Conservation (phyloP, 176 grass and related monocot species). For the Musa acuminata region DNA sequence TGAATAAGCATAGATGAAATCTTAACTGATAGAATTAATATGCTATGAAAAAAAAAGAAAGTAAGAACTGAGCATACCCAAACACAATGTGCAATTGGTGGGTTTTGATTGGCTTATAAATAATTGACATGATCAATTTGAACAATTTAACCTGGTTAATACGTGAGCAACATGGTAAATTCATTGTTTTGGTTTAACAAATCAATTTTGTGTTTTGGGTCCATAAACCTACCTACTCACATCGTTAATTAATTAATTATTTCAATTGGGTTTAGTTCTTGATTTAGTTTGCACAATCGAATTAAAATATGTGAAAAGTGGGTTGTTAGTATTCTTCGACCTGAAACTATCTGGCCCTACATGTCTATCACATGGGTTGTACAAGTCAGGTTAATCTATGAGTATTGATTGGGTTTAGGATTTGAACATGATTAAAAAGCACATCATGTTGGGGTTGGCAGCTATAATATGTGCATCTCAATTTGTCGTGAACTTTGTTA, state of each 20-base stretch:
- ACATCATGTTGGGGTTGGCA: neutral
- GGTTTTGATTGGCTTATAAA: neutral
- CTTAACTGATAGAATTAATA: no score
- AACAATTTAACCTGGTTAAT: neutral
- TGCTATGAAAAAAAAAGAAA: neutral
- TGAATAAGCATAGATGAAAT: no score
- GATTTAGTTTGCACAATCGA: neutral
- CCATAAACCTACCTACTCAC: neutral
- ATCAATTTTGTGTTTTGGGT: neutral
- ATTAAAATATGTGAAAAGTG: neutral
- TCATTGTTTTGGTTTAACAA: neutral
- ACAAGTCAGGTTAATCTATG: neutral
- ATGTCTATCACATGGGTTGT: neutral
- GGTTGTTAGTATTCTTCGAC: neutral
- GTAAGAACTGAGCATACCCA: neutral
- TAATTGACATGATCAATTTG: neutral
- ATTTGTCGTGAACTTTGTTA: no score
- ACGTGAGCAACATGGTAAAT: no score
- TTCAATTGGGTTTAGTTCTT: neutral
- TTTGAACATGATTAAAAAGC: neutral
- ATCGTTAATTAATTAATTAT: neutral
- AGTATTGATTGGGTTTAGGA: neutral
- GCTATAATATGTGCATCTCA: no score
- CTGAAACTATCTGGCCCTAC: neutral
- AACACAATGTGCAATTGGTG: neutral